Evolutionary conservation across 2,329 filamentous ascomycete genomes (phyloP).

Genomic region (Ilyonectria sp.): DNA sequence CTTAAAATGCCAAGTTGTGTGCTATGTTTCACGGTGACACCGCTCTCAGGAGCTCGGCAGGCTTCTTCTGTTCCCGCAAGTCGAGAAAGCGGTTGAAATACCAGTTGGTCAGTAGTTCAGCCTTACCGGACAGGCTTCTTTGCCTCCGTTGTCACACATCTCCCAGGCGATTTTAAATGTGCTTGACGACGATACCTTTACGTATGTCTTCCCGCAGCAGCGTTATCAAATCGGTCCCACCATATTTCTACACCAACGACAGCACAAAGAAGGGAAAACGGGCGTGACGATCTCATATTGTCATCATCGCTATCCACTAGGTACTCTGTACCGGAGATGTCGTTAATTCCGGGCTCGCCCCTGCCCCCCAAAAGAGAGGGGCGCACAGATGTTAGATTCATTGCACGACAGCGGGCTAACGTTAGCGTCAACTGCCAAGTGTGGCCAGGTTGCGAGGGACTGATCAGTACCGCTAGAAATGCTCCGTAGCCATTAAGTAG

Average conservation of each 20-base stretch:
- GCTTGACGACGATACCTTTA: neutral
- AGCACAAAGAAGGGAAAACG: neutral
- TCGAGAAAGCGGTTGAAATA: neutral
- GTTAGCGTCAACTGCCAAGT: constrained; percentile 6
- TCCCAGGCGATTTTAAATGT: neutral
- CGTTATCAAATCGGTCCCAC: neutral
- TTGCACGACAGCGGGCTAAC: neutral
- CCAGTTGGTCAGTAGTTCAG: neutral
- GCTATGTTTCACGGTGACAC: neutral
- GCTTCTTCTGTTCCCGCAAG: neutral
- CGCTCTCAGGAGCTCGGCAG: neutral
- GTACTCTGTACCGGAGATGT: constrained; percentile 1
- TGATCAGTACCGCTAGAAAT: neutral
- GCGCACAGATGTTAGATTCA: constrained; percentile 1
- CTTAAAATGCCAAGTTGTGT: neutral
- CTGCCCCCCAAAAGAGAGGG: neutral
- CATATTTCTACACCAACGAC: neutral
- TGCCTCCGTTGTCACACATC: neutral
- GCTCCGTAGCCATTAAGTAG: neutral
- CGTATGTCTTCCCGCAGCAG: neutral
- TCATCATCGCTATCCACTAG: neutral
- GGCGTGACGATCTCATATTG: neutral
- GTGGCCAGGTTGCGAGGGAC: neutral
- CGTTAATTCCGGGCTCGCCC: constrained; percentile 2
- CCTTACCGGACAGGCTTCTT: neutral